A percentile compares a stretch with the other conserved stretches of the same genome.
Evolutionary conservation across 1,284 basidiomycete genomes (phyloP).

Genomic region (Melampsora occidentalis): DNA sequence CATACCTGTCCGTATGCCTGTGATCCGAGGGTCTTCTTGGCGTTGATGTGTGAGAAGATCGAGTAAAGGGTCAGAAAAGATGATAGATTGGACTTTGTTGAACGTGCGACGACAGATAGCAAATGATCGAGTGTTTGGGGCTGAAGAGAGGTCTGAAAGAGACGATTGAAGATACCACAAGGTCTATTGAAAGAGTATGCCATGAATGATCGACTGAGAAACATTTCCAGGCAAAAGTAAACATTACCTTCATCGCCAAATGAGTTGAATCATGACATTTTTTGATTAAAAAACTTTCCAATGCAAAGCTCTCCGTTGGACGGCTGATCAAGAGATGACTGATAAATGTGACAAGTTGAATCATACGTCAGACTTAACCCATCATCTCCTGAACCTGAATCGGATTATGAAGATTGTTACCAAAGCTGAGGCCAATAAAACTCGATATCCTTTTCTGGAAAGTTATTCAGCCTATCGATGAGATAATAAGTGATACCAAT

Average conservation of each 20-base stretch:
- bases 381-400: background rate
- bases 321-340: constrained; percentile 84
- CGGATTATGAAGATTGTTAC: constrained; percentile 55
- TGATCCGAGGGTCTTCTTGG: constrained; percentile 23
- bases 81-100: constrained; percentile 91
- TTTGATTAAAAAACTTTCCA: constrained; percentile 86
- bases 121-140: constrained; percentile 68
- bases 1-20: constrained; percentile 8
- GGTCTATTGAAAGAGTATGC: constrained; percentile 61
- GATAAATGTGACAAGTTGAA: background rate
- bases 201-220: background rate
- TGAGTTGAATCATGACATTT: constrained; percentile 83
- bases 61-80: constrained; percentile 78
- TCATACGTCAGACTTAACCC: background rate
- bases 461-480: constrained; percentile 72
- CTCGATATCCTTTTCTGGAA: constrained; percentile 75
- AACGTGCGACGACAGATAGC: constrained; percentile 86
- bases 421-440: constrained; percentile 97
- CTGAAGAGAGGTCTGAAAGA: constrained; percentile 74
- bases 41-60: constrained; percentile 24
- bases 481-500: constrained; percentile 96
- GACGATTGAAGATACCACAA: constrained; percentile 97
- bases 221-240: background rate
- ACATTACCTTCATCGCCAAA: constrained; percentile 69
- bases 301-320: constrained; percentile 79